Conservation (phyloP, 228 moss, liverwort and hornwort genomes). For the Sphagnum magellanicum region DNA sequence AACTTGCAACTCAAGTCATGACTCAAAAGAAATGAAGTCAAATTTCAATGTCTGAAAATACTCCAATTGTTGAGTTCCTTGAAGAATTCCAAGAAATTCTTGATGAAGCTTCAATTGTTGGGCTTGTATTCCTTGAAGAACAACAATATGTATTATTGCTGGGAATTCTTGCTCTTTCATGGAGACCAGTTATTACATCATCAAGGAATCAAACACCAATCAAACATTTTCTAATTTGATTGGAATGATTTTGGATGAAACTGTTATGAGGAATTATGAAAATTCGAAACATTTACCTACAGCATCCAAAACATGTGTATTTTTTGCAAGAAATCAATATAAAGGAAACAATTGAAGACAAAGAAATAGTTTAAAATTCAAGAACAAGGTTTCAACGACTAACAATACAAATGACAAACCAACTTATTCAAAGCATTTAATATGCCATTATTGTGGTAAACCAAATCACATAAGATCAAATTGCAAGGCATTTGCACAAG, state of each 20-base stretch:
- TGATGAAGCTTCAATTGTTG: not conserved
- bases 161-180: not conserved
- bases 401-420: too few species aligned
- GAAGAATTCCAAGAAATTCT: not conserved
- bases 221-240: not conserved
- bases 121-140: not conserved
- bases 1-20: not conserved
- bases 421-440: too few species aligned
- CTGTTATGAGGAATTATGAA: not conserved
- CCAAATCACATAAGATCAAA: too few species aligned
- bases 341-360: not conserved
- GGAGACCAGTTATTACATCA: not conserved
- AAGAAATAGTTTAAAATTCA: not conserved
- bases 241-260: not conserved
- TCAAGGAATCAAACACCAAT: not conserved
- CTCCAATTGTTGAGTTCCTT: conserved; percentile 2
- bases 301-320: not conserved
- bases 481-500: too few species aligned
- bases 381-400: too few species aligned
- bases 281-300: not conserved
- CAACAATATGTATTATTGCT: conserved; percentile 2
- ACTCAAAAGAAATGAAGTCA: conserved; percentile 1
- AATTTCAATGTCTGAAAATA: conserved; percentile 1
- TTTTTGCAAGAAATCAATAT: not conserved
- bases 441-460: too few species aligned